A percentile compares a stretch with the other conserved stretches of the same genome.
phyloP scores from a whole-genome alignment of 2,329 filamentous ascomycete genomes.

The Apiospora rasikravindrae region DNA sequence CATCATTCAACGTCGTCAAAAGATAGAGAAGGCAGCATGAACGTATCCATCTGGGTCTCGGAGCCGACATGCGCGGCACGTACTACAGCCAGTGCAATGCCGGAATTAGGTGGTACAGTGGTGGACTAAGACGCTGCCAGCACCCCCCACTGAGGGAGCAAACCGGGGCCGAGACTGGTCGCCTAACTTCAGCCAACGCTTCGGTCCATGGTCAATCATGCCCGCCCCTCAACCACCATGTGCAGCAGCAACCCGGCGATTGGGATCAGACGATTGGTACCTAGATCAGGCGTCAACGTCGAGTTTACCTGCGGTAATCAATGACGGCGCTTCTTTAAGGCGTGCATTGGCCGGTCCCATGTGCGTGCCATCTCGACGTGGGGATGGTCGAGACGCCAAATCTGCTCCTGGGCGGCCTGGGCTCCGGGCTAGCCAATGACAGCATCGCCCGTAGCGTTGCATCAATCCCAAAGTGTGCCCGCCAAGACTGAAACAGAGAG shows the following conservation, averaged over 20 bases:
- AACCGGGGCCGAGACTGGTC: background rate
- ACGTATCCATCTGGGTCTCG: background rate
- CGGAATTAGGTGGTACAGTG: background rate
- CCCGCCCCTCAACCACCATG: background rate
- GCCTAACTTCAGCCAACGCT: background rate
- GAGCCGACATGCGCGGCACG: background rate
- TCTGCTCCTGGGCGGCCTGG: background rate
- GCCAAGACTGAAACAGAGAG: conserved; percentile 13
- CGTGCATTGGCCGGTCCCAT: background rate
- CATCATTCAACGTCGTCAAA: too few species aligned
- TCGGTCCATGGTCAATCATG: background rate
- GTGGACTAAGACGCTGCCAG: background rate
- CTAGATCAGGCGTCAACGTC: background rate
- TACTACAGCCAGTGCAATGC: background rate
- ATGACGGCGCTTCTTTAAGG: background rate
- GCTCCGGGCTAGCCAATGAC: background rate
- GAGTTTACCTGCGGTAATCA: background rate
- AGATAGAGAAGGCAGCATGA: too few species aligned
- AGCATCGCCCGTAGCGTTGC: background rate
- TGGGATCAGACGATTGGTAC: background rate
- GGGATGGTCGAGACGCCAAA: background rate
- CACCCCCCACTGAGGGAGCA: background rate
- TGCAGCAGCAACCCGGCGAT: background rate
- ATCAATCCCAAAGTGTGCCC: background rate
- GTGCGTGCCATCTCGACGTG: background rate